Conservation (phyloP, 305 asterid species). For the Stenogyne calaminthoides region DNA sequence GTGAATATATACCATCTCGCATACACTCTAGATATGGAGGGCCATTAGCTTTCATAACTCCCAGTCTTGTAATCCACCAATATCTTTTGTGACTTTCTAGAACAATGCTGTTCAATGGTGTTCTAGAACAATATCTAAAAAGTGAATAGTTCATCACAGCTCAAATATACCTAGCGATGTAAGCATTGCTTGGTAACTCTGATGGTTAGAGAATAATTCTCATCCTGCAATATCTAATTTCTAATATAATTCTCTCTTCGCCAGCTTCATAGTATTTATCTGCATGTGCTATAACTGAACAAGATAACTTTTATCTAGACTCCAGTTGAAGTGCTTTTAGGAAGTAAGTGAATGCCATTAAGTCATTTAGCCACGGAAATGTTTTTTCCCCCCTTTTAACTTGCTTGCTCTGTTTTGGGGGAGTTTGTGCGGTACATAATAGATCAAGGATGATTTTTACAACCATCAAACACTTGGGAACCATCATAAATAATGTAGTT, state of each 20-base stretch:
- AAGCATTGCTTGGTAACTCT: slow-evolving; percentile 54
- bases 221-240: slow-evolving; percentile 51
- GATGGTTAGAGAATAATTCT: slow-evolving; percentile 46
- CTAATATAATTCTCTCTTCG: slow-evolving; percentile 37
- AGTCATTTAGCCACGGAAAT: not conserved
- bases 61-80: slow-evolving; percentile 55
- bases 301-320: not conserved
- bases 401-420: not conserved
- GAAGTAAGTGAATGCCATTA: not conserved
- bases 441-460: not conserved
- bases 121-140: slow-evolving; percentile 42
- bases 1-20: not conserved
- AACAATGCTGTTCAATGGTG: slow-evolving; percentile 46
- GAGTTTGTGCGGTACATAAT: not conserved
- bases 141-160: not conserved
- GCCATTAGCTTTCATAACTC: slow-evolving; percentile 52
- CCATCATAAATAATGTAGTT: not conserved
- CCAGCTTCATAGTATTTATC: slow-evolving; percentile 51
- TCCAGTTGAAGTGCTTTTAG: not conserved
- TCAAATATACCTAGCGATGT: slow-evolving; percentile 33
- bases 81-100: slow-evolving; percentile 54
- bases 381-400: not conserved
- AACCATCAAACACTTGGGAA: slow-evolving; percentile 1
- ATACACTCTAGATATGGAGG: not conserved
- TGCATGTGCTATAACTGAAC: not conserved